Base-by-base conservation (phyloP, 768 basidiomycete genomes). In the Botryobasidium botryosum region DNA sequence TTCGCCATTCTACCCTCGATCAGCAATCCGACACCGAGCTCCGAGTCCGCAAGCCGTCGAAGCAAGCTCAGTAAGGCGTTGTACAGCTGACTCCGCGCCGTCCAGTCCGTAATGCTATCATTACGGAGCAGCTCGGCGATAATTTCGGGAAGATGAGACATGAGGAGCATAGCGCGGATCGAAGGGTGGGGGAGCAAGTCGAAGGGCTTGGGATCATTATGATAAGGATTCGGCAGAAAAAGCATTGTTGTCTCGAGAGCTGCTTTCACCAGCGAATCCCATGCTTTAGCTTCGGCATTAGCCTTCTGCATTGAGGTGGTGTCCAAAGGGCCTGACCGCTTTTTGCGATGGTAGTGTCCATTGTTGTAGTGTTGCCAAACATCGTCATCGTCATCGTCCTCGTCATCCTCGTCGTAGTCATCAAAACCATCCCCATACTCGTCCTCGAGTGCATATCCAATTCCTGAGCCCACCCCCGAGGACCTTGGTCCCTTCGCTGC, bases 101-200 rank as follows among this genome's bases (percentile, higher is more conserved):
- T 64, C 72, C 72, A 74, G 50, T 74, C 72, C 2, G 60, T 65
- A 4, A 74, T 65, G 0, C 69, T 69, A 55, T 74, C 73, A 52
- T 75, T 75, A 12, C 72, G 61, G n/a, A 74, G 59, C 6, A 74
- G 61, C 24, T 51, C 56, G 3, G 57, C 66, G 20, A 73, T 60
- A 5, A 69, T 51, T 20, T 65, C 64, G 2, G 72, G 67, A 13
- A 73, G 50, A 46, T 68, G 64, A 3, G 71, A 73, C 12, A 67
- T 52, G 24, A 60, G 56, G 10, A 72, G 54, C 33, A 73, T 52
- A 18, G 59, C 52, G 0, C 61, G 61, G 23, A 71, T 62, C 15
- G 66, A 65, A 3, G 61, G 43, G 51, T 74, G 68, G 1, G 72
- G 71, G 2, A 74, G 56, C 46, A 72, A 55, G 53, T 73, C 71